phyloP scores from a whole-genome alignment of 805 yeast genomes.

The Wickerhamiella allomyrinae region DNA sequence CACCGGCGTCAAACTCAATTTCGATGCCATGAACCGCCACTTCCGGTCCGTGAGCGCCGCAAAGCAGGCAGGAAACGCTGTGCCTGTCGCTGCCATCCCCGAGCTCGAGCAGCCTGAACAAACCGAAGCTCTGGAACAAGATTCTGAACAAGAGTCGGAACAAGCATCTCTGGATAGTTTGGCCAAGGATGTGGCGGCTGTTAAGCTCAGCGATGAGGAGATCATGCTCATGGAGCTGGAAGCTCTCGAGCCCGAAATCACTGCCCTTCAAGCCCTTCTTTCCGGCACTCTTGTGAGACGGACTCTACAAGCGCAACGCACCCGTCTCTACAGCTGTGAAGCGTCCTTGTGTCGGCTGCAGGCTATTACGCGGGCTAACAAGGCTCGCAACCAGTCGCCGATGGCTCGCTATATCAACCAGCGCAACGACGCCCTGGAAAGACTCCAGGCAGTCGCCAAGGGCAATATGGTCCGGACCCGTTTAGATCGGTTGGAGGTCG shows the following conservation, averaged over 20 bases:
- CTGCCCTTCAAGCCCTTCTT: constrained; percentile 43
- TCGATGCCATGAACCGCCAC: constrained; percentile 38
- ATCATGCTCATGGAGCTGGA: constrained; percentile 21
- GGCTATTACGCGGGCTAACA: constrained; percentile 18
- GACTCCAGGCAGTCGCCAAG: constrained; percentile 13
- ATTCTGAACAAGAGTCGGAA: background rate
- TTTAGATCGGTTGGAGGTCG: background rate
- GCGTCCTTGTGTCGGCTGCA: constrained; percentile 17
- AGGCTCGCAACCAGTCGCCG: constrained; percentile 7
- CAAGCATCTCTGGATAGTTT: background rate
- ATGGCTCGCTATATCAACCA: background rate
- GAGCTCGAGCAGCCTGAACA: constrained; percentile 4
- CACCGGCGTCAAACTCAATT: constrained; percentile 55
- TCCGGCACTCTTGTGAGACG: constrained; percentile 5
- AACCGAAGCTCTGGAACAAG: background rate
- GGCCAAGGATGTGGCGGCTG: background rate
- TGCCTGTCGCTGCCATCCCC: background rate
- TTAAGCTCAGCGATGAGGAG: constrained; percentile 20
- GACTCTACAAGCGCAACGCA: background rate
- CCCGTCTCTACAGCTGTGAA: constrained; percentile 2
- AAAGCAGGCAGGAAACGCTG: constrained; percentile 1
- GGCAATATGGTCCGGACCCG: constrained; percentile 16
- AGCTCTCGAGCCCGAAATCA: constrained; percentile 26
- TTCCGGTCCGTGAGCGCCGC: constrained; percentile 13
- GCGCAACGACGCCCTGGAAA: background rate